phyloP scores from a whole-genome alignment of 2,329 filamentous ascomycete genomes.

The Cryphonectria naterciae region DNA sequence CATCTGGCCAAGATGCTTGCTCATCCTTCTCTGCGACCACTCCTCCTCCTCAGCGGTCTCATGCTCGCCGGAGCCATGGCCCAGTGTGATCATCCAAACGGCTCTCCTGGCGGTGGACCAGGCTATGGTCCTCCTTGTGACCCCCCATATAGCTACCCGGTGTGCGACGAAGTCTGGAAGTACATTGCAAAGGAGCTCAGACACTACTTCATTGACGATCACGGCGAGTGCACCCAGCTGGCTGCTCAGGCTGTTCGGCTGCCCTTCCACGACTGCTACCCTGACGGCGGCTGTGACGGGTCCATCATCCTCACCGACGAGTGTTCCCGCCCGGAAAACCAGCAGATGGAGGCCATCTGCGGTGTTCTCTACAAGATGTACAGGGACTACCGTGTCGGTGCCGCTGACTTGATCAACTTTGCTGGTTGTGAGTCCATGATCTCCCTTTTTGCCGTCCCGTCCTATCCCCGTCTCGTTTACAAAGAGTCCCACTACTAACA shows the following conservation, averaged over 20 bases:
- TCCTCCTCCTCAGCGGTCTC: slow-evolving; percentile 5
- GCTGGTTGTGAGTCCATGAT: slow-evolving; percentile 21
- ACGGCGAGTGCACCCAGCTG: slow-evolving; percentile 19
- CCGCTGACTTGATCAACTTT: slow-evolving; percentile 27
- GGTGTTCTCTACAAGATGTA: slow-evolving; percentile 11
- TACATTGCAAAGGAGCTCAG: slow-evolving; percentile 22
- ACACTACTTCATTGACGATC: slow-evolving; percentile 17
- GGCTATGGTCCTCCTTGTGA: not conserved
- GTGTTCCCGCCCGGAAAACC: slow-evolving; percentile 19
- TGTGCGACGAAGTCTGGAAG: slow-evolving; percentile 18
- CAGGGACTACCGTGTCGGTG: slow-evolving; percentile 14
- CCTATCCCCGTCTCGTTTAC: not conserved
- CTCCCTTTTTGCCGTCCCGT: no score
- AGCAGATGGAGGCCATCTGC: slow-evolving; percentile 20
- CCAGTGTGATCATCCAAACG: not conserved
- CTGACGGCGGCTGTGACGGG: slow-evolving; percentile 26
- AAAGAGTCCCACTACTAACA: not conserved
- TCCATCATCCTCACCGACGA: slow-evolving; percentile 26
- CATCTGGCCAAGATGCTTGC: not conserved
- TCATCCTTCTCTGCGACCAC: not conserved
- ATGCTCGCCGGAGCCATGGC: slow-evolving; percentile 13
- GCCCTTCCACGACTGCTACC: slow-evolving; percentile 28
- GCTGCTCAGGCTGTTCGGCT: slow-evolving; percentile 25
- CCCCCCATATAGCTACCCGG: not conserved
- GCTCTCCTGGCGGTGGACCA: not conserved